Evolutionary conservation across 2,329 filamentous ascomycete species (phyloP).

Genomic region (Phyllosticta citribraziliensis): DNA sequence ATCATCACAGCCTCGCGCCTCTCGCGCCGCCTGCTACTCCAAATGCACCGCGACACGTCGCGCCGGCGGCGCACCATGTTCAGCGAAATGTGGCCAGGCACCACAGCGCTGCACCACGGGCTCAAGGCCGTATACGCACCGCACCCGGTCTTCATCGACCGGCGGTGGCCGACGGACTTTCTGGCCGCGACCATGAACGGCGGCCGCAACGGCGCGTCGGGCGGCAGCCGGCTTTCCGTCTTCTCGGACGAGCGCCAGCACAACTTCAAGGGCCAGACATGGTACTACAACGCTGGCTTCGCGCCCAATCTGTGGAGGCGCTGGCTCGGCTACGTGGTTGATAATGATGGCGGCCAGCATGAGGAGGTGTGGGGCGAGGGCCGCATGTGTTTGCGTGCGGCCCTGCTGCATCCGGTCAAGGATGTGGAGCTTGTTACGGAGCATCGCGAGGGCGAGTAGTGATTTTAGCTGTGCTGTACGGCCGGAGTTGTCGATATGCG

Average conservation of each 20-base stretch:
- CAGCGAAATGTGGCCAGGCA: slow-evolving; percentile 68
- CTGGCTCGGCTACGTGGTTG: slow-evolving; percentile 46
- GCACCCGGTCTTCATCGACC: slow-evolving; percentile 48
- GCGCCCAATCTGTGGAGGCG: slow-evolving; percentile 45
- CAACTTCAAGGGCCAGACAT: slow-evolving; percentile 43
- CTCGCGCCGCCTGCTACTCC: slow-evolving; percentile 53
- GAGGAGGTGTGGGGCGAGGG: slow-evolving; percentile 37
- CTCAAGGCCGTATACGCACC: slow-evolving; percentile 64
- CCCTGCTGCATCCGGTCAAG: slow-evolving; percentile 43
- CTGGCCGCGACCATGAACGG: slow-evolving; percentile 48
- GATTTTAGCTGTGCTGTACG: neutral
- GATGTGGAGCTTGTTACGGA: slow-evolving; percentile 40
- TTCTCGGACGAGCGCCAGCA: slow-evolving; percentile 44
- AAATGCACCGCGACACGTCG: slow-evolving; percentile 69
- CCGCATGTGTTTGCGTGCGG: slow-evolving; percentile 38
- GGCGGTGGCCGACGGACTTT: slow-evolving; percentile 45
- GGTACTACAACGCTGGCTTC: slow-evolving; percentile 45
- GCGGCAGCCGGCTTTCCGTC: slow-evolving; percentile 38
- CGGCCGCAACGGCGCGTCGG: slow-evolving; percentile 41
- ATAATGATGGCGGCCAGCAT: slow-evolving; percentile 38
- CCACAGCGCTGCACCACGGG: slow-evolving; percentile 62
- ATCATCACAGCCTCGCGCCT: slow-evolving; percentile 64
- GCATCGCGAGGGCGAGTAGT: slow-evolving; percentile 20
- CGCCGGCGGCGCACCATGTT: slow-evolving; percentile 62
- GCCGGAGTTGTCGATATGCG: too few relatives aligned